phyloP scores from a whole-genome alignment of 163 green algal genomes.

The Chlorella variabilis region DNA sequence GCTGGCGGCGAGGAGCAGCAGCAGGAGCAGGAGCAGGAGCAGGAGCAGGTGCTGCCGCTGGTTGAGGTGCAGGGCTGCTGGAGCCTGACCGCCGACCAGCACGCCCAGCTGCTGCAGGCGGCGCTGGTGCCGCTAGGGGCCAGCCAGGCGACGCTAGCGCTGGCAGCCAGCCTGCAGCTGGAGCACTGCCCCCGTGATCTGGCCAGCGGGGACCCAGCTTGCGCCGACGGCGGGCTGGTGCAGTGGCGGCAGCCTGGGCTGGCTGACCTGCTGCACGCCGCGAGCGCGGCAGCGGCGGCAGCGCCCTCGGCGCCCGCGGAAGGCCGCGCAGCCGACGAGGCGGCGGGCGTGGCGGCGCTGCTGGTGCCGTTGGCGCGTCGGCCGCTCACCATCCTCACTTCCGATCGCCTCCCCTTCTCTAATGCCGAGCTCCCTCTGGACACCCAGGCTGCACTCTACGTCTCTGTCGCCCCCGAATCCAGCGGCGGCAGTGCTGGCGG shows the following conservation, averaged over 20 bases:
- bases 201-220: neutral
- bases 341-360: conserved; percentile 6
- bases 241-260: neutral
- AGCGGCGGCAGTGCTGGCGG: neutral
- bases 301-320: too few relatives aligned
- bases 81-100: conserved; percentile 21
- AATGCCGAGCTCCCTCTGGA: conserved; percentile 35
- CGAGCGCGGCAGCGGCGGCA: neutral
- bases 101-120: conserved; percentile 22
- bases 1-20: neutral
- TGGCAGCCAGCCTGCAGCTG: neutral
- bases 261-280: neutral
- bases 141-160: neutral
- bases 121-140: conserved; percentile 37
- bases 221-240: neutral
- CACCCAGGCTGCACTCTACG: conserved; percentile 7
- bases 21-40: neutral
- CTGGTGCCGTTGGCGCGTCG: conserved; percentile 11
- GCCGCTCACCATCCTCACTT: conserved; percentile 33
- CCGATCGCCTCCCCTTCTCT: conserved; percentile 28
- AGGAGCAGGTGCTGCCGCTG: conserved; percentile 1
- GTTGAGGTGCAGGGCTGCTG: conserved; percentile 33
- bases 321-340: neutral
- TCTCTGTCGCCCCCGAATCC: neutral
- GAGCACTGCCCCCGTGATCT: conserved; percentile 13